These are phyloP conservation scores for Favolaschia claudopus DNA, from an alignment of 768 basidiomycete species.

Conservation along the genomic window DNA sequence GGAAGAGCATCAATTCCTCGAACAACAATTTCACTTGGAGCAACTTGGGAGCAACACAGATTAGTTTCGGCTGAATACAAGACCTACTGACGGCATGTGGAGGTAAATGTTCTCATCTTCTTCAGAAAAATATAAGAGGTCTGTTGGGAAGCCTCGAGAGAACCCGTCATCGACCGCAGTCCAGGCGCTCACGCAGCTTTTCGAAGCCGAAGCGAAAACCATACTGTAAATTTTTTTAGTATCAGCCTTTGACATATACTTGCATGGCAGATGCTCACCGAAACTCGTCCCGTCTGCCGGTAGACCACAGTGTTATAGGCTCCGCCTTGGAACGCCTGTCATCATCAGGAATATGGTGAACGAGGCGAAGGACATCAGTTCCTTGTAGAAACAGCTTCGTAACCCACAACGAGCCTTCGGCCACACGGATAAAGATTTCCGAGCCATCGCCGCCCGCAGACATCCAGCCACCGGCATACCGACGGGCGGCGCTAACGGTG, in stretches of 20 bases:
- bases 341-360: conserved; percentile 9
- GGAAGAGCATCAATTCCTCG: too few species aligned
- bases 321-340: neutral
- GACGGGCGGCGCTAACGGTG: neutral
- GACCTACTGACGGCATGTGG: conserved; percentile 20
- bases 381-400: conserved; percentile 20
- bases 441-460: neutral
- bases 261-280: conserved; percentile 10
- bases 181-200: conserved; percentile 21
- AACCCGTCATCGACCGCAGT: conserved; percentile 26
- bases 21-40: too few species aligned
- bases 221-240: conserved; percentile 2
- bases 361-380: conserved; percentile 22
- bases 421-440: conserved; percentile 18
- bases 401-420: conserved; percentile 25
- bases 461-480: conserved; percentile 21
- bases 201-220: conserved; percentile 15
- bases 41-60: too few species aligned
- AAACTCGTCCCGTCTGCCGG: conserved; percentile 21
- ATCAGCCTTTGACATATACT: neutral
- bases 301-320: conserved; percentile 26
- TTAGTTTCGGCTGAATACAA: conserved; percentile 4
- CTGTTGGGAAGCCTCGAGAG: conserved; percentile 18
- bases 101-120: conserved; percentile 3
- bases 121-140: conserved; percentile 20